Evolutionary conservation across 345 rosid genomes (phyloP), one percentile per base, ranked within the genome.

Genomic region (Geranium rotundifolium): DNA sequence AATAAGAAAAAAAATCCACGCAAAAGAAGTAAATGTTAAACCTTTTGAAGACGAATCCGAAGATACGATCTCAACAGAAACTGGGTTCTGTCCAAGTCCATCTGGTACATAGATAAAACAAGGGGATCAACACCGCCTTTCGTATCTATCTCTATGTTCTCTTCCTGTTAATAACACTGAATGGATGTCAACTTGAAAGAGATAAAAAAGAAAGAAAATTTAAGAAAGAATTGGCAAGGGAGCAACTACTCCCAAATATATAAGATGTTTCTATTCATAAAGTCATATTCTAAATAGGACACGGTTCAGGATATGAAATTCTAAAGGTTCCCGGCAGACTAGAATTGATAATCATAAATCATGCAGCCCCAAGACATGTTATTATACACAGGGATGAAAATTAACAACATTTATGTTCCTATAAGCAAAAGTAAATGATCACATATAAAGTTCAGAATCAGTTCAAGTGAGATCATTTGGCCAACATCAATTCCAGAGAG

Each of bases 21-120:
- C 27, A 23, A 60, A 7, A 0, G 39, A 20, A 69, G 62, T 13
- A 12, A 37, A 50, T 5, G 7, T 8, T 56, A 5, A 23, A 90
- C 97, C 97, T 90, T 93, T 65, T 81, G 90, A 16, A 90, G 85
- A 63, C 96, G 82, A 62, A 86, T 79, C 14, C 99, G 84, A 41
- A 93, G 90, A 80, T 90, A 93, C 0, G 97, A 93, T 77, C 99
- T 78, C 74, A 90, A 69, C 62, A 90, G 71, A 76, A 79, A 93
- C 73, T 90, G 96, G 3, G 85, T 75, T 73, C 95, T 75, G 19
- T 93, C 96, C 62, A 90, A 57, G 67, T 93, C 96, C 96, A 86
- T 86, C 73, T 85, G 90, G 73, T 93, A 90, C 41, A 93, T 87
- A 4, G 96, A 93, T 14, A 81, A 81, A 1, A 84, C 77, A 17